These are phyloP conservation scores for Bremia lactucae DNA, from an alignment of 352 stramenopile species.

Conservation along the genomic window DNA sequence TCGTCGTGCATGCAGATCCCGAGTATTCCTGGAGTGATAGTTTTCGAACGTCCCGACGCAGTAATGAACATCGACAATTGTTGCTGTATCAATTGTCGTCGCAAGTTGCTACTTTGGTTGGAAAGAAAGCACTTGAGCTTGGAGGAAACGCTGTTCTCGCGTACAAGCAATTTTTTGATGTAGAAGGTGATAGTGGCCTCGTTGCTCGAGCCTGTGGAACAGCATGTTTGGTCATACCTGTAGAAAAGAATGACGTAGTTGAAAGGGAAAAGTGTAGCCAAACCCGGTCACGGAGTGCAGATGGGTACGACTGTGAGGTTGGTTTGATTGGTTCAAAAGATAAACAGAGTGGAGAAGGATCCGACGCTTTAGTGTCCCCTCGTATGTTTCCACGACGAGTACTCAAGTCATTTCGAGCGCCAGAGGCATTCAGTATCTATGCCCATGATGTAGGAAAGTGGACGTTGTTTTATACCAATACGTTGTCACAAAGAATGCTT, in stretches of 20 bases:
- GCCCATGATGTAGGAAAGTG: constrained; percentile 50
- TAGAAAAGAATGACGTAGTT: constrained; percentile 39
- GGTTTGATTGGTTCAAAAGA: constrained; percentile 25
- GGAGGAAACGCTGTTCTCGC: constrained; percentile 96
- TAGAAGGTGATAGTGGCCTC: constrained; percentile 96
- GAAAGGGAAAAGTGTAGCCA: constrained; percentile 6
- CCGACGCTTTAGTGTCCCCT: constrained; percentile 34
- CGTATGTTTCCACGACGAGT: constrained; percentile 42
- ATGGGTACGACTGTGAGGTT: constrained; percentile 23
- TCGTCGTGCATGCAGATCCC: constrained; percentile 96
- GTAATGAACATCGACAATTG: constrained; percentile 93
- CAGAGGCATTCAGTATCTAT: constrained; percentile 63
- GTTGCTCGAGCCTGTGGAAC: constrained; percentile 95
- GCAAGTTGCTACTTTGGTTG: constrained; percentile 79
- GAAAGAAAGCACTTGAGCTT: constrained; percentile 94
- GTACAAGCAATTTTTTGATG: constrained; percentile 98
- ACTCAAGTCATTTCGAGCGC: constrained; percentile 34
- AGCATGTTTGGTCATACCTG: constrained; percentile 61
- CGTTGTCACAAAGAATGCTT: neutral
- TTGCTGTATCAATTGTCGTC: constrained; percentile 92
- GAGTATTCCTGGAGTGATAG: constrained; percentile 97
- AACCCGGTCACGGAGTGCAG: constrained; percentile 26
- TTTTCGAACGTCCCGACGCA: constrained; percentile 86
- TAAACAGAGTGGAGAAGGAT: constrained; percentile 16
- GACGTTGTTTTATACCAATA: constrained; percentile 1